phyloP scores from a whole-genome alignment of 805 yeast species.

The Blastobotrys americana region DNA sequence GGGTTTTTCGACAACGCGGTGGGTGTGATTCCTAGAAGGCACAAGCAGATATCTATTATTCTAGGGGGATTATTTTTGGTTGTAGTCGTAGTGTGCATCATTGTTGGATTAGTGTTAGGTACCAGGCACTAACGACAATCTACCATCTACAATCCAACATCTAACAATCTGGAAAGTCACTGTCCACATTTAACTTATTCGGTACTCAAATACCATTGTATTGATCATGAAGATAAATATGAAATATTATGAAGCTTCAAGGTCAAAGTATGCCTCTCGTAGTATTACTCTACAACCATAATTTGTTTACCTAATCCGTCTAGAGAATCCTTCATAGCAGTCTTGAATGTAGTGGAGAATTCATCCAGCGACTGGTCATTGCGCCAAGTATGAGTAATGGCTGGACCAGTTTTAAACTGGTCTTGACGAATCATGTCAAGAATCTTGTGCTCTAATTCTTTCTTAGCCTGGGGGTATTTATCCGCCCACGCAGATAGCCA shows the following conservation, averaged over 20 bases:
- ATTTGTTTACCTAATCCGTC: conserved; percentile 38
- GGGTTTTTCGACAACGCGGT: conserved; percentile 31
- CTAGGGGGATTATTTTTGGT: conserved; percentile 24
- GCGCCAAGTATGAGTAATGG: conserved; percentile 34
- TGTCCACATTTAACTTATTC: too few species aligned
- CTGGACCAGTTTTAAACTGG: conserved; percentile 44
- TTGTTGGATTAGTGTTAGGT: conserved; percentile 44
- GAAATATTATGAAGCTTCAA: too few species aligned
- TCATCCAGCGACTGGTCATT: conserved; percentile 37
- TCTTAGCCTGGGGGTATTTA: conserved; percentile 52
- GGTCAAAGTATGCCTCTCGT: too few species aligned
- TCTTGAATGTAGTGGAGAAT: conserved; percentile 36
- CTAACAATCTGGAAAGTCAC: too few species aligned
- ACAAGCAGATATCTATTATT: conserved; percentile 28
- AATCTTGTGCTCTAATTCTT: conserved; percentile 46
- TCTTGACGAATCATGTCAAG: conserved; percentile 52
- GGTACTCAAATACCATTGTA: too few species aligned
- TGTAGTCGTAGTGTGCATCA: conserved; percentile 36
- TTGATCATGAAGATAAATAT: too few species aligned
- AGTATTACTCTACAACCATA: conserved; percentile 28
- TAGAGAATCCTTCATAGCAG: conserved; percentile 37
- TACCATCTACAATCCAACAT: too few species aligned
- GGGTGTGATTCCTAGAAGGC: conserved; percentile 28
- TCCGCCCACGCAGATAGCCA: conserved; percentile 77
- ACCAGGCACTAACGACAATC: background rate